A percentile compares a stretch with the other conserved stretches of the same genome.
These are phyloP conservation scores for Phytopythium aichiense DNA, from an alignment of 352 stramenopile species.

Conservation along the genomic window DNA sequence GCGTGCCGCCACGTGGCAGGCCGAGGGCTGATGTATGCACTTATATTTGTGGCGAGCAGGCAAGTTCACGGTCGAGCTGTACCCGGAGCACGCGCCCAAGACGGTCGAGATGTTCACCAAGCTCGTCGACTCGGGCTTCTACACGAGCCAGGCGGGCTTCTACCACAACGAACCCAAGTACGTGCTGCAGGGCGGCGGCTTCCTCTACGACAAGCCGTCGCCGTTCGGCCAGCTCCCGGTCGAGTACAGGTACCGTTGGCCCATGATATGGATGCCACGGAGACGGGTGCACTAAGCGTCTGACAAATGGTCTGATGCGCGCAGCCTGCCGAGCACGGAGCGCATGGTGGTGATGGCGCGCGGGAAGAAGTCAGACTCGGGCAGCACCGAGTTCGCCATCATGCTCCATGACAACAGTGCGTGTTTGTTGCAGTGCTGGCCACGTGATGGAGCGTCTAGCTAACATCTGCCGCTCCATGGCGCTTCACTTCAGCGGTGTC, in stretches of 20 bases:
- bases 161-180: conserved; percentile 85
- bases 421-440: background rate
- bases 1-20: background rate
- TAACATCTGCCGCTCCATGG: background rate
- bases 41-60: conserved; percentile 15
- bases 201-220: conserved; percentile 65
- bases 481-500: conserved; percentile 18
- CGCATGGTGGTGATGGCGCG: conserved; percentile 82
- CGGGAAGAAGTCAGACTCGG: conserved; percentile 58
- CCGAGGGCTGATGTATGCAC: background rate
- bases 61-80: conserved; percentile 76
- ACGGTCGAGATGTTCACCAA: conserved; percentile 70
- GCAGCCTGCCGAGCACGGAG: conserved; percentile 66
- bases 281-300: no score
- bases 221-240: conserved; percentile 65
- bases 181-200: conserved; percentile 73
- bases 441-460: background rate
- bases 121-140: conserved; percentile 63
- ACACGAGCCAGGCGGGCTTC: conserved; percentile 68
- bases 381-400: conserved; percentile 81
- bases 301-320: background rate
- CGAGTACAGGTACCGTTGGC: conserved; percentile 49
- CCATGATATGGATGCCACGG: background rate
- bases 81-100: conserved; percentile 68
- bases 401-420: conserved; percentile 83